These are phyloP conservation scores for Vachellia collinsii DNA, from an alignment of 306 rosid genomes.

Conservation along the genomic window DNA sequence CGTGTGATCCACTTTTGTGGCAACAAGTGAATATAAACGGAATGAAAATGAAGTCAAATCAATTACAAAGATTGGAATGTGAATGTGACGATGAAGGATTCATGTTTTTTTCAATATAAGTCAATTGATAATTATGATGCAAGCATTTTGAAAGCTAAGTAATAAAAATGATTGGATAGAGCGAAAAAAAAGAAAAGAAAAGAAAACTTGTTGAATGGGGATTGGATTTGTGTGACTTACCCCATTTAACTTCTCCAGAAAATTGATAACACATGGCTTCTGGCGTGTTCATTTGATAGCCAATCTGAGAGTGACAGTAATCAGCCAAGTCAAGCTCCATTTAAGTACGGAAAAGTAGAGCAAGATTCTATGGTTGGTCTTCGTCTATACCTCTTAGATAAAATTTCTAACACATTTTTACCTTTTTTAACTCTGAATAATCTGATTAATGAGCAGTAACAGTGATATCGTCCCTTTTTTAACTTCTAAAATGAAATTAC, in stretches of 20 bases:
- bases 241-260: background rate
- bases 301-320: too few relatives aligned
- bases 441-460: too few relatives aligned
- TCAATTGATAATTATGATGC: background rate
- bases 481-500: too few relatives aligned
- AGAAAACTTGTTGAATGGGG: conserved; percentile 9
- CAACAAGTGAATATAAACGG: background rate
- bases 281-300: background rate
- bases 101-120: background rate
- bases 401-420: too few relatives aligned
- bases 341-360: too few relatives aligned
- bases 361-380: too few relatives aligned
- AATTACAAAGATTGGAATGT: background rate
- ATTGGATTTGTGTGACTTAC: conserved; percentile 26
- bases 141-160: conserved; percentile 26
- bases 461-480: too few relatives aligned
- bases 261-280: background rate
- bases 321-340: too few relatives aligned
- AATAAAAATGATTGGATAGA: conserved; percentile 6
- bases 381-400: too few relatives aligned
- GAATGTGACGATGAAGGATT: background rate
- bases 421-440: too few relatives aligned
- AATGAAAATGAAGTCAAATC: background rate
- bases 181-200: conserved; percentile 4
- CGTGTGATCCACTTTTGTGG: background rate